Evolutionary conservation across 2,329 filamentous ascomycete species (phyloP), one percentile per base, ranked within the genome.

Genomic region (Sporothrix pallida): DNA sequence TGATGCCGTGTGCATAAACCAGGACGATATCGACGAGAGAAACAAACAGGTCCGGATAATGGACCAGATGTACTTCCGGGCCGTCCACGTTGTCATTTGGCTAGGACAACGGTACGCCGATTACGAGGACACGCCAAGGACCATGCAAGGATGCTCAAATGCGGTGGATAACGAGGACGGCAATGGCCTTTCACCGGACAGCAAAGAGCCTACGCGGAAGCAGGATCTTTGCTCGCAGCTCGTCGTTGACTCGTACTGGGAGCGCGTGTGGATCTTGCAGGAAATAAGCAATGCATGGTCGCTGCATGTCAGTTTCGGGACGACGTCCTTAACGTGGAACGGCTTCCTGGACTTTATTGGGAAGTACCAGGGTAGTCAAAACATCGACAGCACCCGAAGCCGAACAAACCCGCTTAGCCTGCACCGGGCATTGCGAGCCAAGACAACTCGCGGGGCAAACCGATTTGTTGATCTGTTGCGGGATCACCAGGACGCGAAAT

Each of bases 1-100:
- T 31, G 68, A 70, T 17, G 68, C 68, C 17, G 44, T 70, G 17
- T 70, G 68, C 52, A 58, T 70, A 52, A 70, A 70, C 37, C 68
- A 70, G 52, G 37, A 17, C 31, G 68, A 70, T 12, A 13, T 58
- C 1, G 52, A 31, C 1, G 68, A 70, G 31, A 31, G 52, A 0
- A 58, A 46, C 37, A 31, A 10, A 3, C 68, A 70, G 68, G 50
- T 70, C 31, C 31, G 17, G 9, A 56, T 70, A 52, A 70, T 70
- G 68, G 68, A 15, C 52, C 31, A 58, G 52, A 26, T 70, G 10
- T 70, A 70, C 68, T 70, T 26, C 10, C n/a, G 17, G 50, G 26
- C 68, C 1, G 26, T n/a, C 2, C 2, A 3, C 17, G 37, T 46
- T 8, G 5, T 58, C 1, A 46, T 70, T 52, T 70, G 68, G 68